phyloP scores from a whole-genome alignment of 345 rosid species.

The Chamaenerion angustifolium region DNA sequence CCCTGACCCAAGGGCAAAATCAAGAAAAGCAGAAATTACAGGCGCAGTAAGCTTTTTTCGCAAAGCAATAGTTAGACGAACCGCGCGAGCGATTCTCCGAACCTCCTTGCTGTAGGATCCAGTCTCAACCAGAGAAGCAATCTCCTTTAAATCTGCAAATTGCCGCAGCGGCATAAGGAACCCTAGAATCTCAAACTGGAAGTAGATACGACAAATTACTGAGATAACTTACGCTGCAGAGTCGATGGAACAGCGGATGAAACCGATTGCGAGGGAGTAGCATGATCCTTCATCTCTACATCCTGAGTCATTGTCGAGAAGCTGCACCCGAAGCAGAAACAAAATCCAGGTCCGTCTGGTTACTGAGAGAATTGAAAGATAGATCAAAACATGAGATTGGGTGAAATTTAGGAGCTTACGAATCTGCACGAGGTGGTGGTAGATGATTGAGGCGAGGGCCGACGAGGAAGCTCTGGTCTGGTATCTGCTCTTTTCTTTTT shows the following conservation, averaged over 20 bases:
- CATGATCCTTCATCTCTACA: constrained; percentile 65
- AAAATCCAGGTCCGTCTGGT: neutral
- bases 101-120: constrained; percentile 60
- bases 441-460: neutral
- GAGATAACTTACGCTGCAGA: constrained; percentile 30
- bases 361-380: neutral
- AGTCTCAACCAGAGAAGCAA: constrained; percentile 50
- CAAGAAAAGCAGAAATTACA: constrained; percentile 43
- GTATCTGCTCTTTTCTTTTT: constrained; percentile 21
- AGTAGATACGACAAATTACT: neutral
- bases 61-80: constrained; percentile 48
- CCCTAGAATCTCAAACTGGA: constrained; percentile 6
- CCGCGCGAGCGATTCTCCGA: constrained; percentile 57
- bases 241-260: constrained; percentile 47
- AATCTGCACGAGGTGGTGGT: neutral
- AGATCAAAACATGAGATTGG: neutral
- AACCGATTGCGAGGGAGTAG: constrained; percentile 39
- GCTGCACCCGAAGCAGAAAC: constrained; percentile 1
- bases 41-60: constrained; percentile 45
- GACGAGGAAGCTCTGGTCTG: neutral
- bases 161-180: neutral
- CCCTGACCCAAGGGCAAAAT: constrained; percentile 43
- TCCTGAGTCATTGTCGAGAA: constrained; percentile 49
- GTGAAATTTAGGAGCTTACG: neutral
- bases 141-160: constrained; percentile 59